Evolutionary conservation across 2,329 filamentous ascomycete species (phyloP).

Genomic region (Chrysoporthe cubensis): DNA sequence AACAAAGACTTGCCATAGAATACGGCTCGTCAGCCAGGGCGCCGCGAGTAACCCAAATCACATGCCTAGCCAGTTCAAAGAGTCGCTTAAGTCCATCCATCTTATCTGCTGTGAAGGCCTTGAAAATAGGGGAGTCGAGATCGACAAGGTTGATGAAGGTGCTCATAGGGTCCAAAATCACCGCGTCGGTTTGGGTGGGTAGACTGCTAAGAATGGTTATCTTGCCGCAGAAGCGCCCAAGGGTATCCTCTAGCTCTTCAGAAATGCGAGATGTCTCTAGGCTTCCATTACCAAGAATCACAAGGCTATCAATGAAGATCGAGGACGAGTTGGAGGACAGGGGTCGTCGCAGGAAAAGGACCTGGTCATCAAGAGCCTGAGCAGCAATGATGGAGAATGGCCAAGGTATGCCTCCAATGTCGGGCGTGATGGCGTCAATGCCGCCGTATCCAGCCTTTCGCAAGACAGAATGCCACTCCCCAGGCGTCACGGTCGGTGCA

Average conservation of each 20-base stretch:
- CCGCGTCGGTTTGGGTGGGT: conserved; percentile 19
- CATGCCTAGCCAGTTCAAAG: conserved; percentile 19
- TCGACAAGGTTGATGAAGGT: conserved; percentile 33
- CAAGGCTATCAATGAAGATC: conserved; percentile 29
- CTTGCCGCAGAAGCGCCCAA: conserved; percentile 24
- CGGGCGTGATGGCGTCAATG: conserved; percentile 13
- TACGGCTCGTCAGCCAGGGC: conserved; percentile 28
- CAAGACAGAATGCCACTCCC: conserved; percentile 7
- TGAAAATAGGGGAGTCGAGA: conserved; percentile 35
- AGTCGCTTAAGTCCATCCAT: conserved; percentile 31
- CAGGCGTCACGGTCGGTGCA: neutral
- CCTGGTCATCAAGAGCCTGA: conserved; percentile 21
- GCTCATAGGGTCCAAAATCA: conserved; percentile 8
- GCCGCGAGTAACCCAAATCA: conserved; percentile 35
- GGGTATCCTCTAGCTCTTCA: conserved; percentile 12
- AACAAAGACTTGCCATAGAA: conserved; percentile 32
- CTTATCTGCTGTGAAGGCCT: conserved; percentile 29
- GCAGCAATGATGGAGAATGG: conserved; percentile 15
- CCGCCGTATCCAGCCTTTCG: conserved; percentile 14
- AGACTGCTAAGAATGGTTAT: conserved; percentile 22
- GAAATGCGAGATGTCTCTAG: conserved; percentile 10
- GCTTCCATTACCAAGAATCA: conserved; percentile 31
- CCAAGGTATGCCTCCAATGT: conserved; percentile 1
- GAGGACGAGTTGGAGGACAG: neutral
- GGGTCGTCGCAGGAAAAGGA: conserved; percentile 16